phyloP scores from a whole-genome alignment of 805 yeast species.

The Metschnikowia koreensis region DNA sequence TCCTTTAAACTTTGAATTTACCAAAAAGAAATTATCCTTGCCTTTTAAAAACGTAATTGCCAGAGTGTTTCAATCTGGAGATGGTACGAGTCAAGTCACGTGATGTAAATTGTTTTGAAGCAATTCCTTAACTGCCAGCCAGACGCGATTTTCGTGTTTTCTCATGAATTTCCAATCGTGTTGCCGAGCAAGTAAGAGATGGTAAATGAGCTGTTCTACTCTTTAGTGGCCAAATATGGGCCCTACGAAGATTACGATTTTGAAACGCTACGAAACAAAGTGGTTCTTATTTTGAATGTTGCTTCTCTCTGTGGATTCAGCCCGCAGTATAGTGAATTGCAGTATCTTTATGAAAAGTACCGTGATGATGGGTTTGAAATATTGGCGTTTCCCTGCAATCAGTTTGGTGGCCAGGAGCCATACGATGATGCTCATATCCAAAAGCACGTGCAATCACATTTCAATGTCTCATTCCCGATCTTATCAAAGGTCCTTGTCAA shows the following conservation, averaged over 20 bases:
- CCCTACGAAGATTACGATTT: slow-evolving; percentile 7
- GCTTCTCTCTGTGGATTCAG: slow-evolving; percentile 23
- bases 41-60: no score
- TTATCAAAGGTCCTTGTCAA: slow-evolving; percentile 38
- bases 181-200: background rate
- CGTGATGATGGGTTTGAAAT: slow-evolving; percentile 61
- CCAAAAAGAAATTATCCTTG: no score
- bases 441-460: slow-evolving; percentile 20
- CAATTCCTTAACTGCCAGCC: no score
- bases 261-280: slow-evolving; percentile 18
- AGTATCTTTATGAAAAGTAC: slow-evolving; percentile 64
- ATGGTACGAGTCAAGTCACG: no score
- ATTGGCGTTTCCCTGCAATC: slow-evolving; percentile 89
- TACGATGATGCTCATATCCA: slow-evolving; percentile 45
- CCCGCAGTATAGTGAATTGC: slow-evolving; percentile 58
- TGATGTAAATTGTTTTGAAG: no score
- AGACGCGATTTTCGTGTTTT: background rate
- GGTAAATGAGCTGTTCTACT: slow-evolving; percentile 7
- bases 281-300: slow-evolving; percentile 27
- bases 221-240: slow-evolving; percentile 6
- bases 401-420: slow-evolving; percentile 81
- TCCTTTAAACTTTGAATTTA: no score
- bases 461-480: slow-evolving; percentile 38
- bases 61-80: no score
- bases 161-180: background rate